Base-by-base conservation (phyloP, 805 yeast species). In the Candida xiaguanensis region DNA sequence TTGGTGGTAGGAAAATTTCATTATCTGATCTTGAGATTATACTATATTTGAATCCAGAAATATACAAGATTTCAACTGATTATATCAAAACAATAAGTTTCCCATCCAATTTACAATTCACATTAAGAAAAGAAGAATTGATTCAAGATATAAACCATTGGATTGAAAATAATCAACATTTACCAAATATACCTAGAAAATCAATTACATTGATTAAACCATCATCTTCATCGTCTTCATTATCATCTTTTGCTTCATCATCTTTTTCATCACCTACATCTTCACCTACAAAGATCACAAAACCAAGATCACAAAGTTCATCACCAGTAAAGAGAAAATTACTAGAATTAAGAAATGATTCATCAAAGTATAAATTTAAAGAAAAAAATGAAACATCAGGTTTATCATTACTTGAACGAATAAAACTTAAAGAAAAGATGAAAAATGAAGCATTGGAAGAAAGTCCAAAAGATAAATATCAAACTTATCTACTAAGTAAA, bases 341-440 rank as follows among this genome's bases (percentile, higher is more conserved):
- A 8, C 39, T 41, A 9, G 45, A 43, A 2, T 46, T 67, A 34
- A 54, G 56, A 38, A 73, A 72, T 43, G 59, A 59, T 23, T 43
- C 63, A 9, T 48, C 61, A 1, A 65, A 61, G 34, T 72, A 65
- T 50, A 52, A 50, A 29, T 72, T 67, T 43, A 57, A 56, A 31
- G 64, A 58, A 27, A 53, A 51, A 33, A 42, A 39, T 19, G 63
- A 51, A 36, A 25, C 29, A 8, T 49, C 45, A 14, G 70, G 70
- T 1, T 47, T 63, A 4, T 53, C 65, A 3, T 47, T 67, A 5
- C 48, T 67, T 4, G 71, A 68, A 42, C 46, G 73, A 16, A 66
- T 68, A 26, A 56, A 51, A 34, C 48, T 61, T 15, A 67, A 67
- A 45, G 73, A 67, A 36, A 50, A 56, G 41, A 30, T 47, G 7